Evolutionary conservation across 441 rosid species (phyloP), one percentile per base, ranked within the genome.

Genomic region (Erodium texanum): DNA sequence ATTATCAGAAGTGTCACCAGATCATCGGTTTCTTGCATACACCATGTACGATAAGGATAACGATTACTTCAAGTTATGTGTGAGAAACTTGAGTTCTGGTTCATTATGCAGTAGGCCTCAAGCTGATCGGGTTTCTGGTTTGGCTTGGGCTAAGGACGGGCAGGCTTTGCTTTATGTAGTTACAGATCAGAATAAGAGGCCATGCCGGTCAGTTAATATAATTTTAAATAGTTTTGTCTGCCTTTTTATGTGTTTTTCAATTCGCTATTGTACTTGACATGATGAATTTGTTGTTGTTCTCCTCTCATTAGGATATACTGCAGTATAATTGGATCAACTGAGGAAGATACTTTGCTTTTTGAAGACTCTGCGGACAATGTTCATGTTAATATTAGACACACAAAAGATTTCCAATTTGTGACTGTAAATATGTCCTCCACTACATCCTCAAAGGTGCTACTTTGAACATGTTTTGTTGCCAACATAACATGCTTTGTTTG

Each of bases 1-100:
- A 73, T 78, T 87, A 75, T 94, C 99, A 0, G 97, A 94, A 79
- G 76, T 94, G 63, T 94, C 99, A 0, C 98, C 99, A 0, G 95
- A 86, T 70, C 99, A 94, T 72, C 85, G 76, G 68, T 94, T 91
- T 82, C 82, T 92, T 76, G 98, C 99, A 18, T 94, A 92, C 67
- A 92, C 94, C 12, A 89, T 94, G 97, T 94, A 92, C 73, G 98
- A 94, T 72, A 89, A 92, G 81, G 98, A 94, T 67, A 88, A 87
- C 64, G 97, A 92, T 75, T 86, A 75, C 82, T 94, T 94, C 66
- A 86, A 61, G 70, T 73, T 94, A 38, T 87, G 83, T 66, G 96
- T 94, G 8, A 86, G 97, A 85, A 94, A 92, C 76, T 79, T 94
- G 77, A 88, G 86, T 71, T 89, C 99, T 43, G 94, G 97, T 75